Evolutionary conservation across 2,329 filamentous ascomycete species (phyloP).

Genomic region (Neofusicoccum kwambonambiense): DNA sequence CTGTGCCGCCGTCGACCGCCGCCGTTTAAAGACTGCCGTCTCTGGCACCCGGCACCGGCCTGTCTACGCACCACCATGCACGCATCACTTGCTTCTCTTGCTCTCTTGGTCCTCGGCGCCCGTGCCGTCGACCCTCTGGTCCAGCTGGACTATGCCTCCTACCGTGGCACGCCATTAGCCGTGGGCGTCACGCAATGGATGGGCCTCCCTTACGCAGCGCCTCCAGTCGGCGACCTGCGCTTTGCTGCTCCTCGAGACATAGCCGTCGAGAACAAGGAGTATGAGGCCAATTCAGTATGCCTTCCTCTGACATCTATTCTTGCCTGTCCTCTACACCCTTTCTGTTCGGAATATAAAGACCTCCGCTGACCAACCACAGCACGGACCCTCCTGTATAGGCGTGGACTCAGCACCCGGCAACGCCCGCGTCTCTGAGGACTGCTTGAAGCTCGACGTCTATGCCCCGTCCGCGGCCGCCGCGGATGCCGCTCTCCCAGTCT

Average conservation of each 20-base stretch:
- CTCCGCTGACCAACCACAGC: not conserved
- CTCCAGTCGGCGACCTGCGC: slow-evolving; percentile 63
- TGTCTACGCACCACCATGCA: not conserved
- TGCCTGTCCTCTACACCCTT: not conserved
- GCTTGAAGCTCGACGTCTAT: slow-evolving; percentile 40
- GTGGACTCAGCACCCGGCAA: not conserved
- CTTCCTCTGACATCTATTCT: not conserved
- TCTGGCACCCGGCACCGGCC: not conserved
- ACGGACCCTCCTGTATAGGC: slow-evolving; percentile 16
- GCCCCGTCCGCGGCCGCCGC: slow-evolving; percentile 35
- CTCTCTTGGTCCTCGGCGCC: not conserved
- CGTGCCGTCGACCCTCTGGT: slow-evolving; percentile 47
- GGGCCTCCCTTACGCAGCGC: slow-evolving; percentile 70
- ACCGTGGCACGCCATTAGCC: slow-evolving; percentile 54
- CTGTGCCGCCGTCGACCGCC: not conserved
- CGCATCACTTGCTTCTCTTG: not conserved
- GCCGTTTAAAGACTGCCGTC: not conserved
- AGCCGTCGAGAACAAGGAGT: slow-evolving; percentile 4
- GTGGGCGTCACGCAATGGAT: slow-evolving; percentile 70
- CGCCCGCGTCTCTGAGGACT: slow-evolving; percentile 34
- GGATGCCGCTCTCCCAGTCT: slow-evolving; percentile 36
- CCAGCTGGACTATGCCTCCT: slow-evolving; percentile 65
- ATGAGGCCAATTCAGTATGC: slow-evolving; percentile 13
- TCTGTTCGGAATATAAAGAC: not conserved
- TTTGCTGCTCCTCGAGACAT: slow-evolving; percentile 63